Evolutionary conservation across 164 flowering plant genomes (phyloP), one percentile per base, ranked within the genome.

Genomic region (Stephania japonica): DNA sequence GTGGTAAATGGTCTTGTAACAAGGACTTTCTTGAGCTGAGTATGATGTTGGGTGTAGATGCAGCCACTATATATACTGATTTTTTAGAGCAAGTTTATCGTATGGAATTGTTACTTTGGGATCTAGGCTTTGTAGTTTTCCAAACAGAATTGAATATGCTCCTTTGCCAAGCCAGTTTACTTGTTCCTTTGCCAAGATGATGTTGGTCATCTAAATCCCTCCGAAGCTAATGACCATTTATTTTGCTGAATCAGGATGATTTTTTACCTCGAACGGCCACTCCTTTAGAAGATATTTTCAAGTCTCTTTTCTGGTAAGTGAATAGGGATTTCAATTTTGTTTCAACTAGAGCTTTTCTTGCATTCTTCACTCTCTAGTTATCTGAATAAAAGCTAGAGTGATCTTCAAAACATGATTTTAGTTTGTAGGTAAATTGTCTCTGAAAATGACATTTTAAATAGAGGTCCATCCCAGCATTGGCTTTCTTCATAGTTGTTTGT

Each of bases 181-280:
- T 5, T 56, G 6, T 16, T 56, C 13, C 14, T 18, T 75, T 41
- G 5, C 42, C 38, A 53, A 41, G 24, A 14, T 12, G 10, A 38
- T 21, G 24, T 27, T 56, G 27, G 23, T 56, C 7, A 25, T 67
- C 38, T 32, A 32, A 19, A 43, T 43, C 12, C 73, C 66, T 56
- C 74, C 23, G 16, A 23, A 44, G 25, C 69, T 69, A 41, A 68
- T 68, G 61, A 53, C 26, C 41, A 23, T 68, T 77, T 63, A 42
- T 53, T 66, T 42, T 56, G 70, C 59, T 84, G 77, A 70, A 74
- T 50, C 91, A 95, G 99, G 99, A 95, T 87, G 99, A 95, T 83
- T 95, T 95, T 80, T 84, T 95, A 79, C 99, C 97, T 4, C 88
- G 98, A 78, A 93, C 99, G 27, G 89, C 97, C 41, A 90, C 96